Percentiles rank a stretch among this genome's conserved stretches.
These are phyloP conservation scores for Peronospora destructor DNA, from an alignment of 352 stramenopile genomes.

Conservation along the genomic window DNA sequence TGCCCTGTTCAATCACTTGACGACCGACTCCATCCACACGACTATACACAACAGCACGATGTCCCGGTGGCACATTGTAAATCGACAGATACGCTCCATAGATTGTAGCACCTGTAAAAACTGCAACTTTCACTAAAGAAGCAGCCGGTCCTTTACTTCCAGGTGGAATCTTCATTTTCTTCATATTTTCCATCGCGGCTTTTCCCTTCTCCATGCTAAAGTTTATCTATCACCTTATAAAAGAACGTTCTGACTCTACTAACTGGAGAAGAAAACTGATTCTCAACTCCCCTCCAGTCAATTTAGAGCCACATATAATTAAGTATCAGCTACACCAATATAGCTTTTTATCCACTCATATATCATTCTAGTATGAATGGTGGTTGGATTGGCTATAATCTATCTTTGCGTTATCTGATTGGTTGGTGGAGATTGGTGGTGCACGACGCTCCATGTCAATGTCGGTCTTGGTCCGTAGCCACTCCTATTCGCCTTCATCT, in stretches of 20 bases:
- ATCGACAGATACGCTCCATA: slow-evolving; percentile 82
- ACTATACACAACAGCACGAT: slow-evolving; percentile 88
- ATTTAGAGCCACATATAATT: slow-evolving; percentile 2
- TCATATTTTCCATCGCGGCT: slow-evolving; percentile 85
- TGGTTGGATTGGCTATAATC: slow-evolving; percentile 1
- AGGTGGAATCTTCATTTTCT: slow-evolving; percentile 83
- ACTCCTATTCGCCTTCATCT: slow-evolving; percentile 67
- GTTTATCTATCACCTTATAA: too few species aligned
- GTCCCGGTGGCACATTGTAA: slow-evolving; percentile 85
- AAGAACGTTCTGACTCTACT: not conserved
- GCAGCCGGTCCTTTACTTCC: slow-evolving; percentile 46
- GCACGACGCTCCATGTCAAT: slow-evolving; percentile 5
- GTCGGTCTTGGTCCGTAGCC: slow-evolving; percentile 3
- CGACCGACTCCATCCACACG: slow-evolving; percentile 80
- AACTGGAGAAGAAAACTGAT: too few species aligned
- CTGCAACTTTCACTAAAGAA: slow-evolving; percentile 56
- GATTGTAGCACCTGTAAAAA: slow-evolving; percentile 49
- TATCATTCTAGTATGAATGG: too few species aligned
- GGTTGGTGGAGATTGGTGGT: slow-evolving; percentile 41
- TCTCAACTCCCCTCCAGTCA: too few species aligned
- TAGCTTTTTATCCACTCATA: slow-evolving; percentile 5
- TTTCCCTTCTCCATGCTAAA: slow-evolving; percentile 74
- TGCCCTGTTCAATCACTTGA: slow-evolving; percentile 86
- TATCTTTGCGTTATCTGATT: slow-evolving; percentile 17
- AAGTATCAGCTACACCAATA: not conserved